Conservation (phyloP, 2,329 filamentous ascomycete species). For the Trichoderma sp. region DNA sequence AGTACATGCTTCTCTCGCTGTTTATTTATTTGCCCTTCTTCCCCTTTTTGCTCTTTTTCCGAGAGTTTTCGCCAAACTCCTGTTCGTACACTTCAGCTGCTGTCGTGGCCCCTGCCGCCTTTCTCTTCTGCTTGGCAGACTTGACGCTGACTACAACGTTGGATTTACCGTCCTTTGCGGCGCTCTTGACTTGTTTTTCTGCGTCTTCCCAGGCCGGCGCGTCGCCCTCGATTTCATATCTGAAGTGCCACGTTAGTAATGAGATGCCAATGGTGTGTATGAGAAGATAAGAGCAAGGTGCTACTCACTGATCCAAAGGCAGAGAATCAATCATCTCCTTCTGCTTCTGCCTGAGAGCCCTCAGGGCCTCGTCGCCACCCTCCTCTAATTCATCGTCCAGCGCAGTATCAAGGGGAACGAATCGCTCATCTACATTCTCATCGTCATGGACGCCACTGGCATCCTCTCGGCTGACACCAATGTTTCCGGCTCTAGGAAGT, state of each 20-base stretch:
- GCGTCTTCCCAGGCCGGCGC: conserved; percentile 67
- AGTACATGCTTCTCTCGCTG: conserved; percentile 1
- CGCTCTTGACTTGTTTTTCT: conserved; percentile 72
- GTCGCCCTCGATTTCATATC: conserved; percentile 68
- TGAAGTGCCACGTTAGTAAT: conserved; percentile 35
- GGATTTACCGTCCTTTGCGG: conserved; percentile 58
- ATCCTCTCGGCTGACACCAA: conserved; percentile 63
- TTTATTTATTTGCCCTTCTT: conserved; percentile 34
- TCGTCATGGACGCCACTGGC: conserved; percentile 70
- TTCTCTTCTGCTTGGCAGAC: conserved; percentile 75
- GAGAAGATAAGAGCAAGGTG: neutral
- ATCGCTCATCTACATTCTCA: conserved; percentile 67
- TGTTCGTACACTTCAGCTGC: conserved; percentile 69
- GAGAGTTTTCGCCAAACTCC: conserved; percentile 59
- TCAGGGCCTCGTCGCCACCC: conserved; percentile 75
- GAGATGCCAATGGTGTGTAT: conserved; percentile 5
- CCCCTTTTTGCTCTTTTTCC: conserved; percentile 58
- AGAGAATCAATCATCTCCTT: conserved; percentile 87
- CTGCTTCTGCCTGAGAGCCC: conserved; percentile 75
- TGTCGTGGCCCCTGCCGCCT: conserved; percentile 57
- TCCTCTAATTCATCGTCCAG: conserved; percentile 84
- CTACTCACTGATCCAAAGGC: conserved; percentile 70
- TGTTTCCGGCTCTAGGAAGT: conserved; percentile 61
- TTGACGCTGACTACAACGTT: conserved; percentile 79
- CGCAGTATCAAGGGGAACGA: conserved; percentile 69